Conservation (phyloP, 176 grass and related monocot genomes). For the Zoysia japonica region DNA sequence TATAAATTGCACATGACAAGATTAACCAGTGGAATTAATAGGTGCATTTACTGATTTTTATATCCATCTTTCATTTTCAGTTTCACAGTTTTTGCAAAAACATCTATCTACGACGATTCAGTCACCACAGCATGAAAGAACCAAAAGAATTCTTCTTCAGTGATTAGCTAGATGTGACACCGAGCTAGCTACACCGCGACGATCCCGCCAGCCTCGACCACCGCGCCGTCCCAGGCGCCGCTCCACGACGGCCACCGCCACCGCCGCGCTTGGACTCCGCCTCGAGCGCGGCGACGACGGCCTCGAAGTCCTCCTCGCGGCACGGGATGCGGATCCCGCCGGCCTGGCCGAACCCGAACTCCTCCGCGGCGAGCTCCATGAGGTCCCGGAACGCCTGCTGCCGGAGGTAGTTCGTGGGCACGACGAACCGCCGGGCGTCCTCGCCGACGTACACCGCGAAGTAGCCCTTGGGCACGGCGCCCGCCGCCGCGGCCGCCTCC, state of each 20-base stretch:
- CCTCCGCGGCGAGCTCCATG: constrained; percentile 67
- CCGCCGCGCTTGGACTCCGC: not conserved
- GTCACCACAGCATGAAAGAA: not conserved
- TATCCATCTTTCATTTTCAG: not conserved
- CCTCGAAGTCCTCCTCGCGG: constrained; percentile 53
- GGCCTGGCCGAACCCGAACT: constrained; percentile 65
- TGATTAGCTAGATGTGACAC: not conserved
- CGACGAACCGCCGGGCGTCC: constrained; percentile 52
- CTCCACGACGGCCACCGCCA: not conserved
- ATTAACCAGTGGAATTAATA: not conserved
- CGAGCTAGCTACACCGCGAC: not conserved
- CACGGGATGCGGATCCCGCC: constrained; percentile 55
- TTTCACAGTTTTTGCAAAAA: not conserved
- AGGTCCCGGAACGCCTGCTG: constrained; percentile 46
- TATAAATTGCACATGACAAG: not conserved
- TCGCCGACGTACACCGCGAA: constrained; percentile 68
- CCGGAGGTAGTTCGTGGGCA: constrained; percentile 56
- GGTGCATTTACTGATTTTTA: not conserved
- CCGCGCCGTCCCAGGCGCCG: not conserved
- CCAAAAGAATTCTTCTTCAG: not conserved
- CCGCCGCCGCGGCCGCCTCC: not conserved
- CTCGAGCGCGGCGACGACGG: constrained; percentile 31
- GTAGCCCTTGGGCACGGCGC: constrained; percentile 50
- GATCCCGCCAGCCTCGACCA: constrained; percentile 21
- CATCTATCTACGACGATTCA: not conserved